Percentiles rank a stretch among this genome's conserved stretches.
These are phyloP conservation scores for Inga oerstediana DNA, from an alignment of 306 rosid genomes.

Conservation along the genomic window DNA sequence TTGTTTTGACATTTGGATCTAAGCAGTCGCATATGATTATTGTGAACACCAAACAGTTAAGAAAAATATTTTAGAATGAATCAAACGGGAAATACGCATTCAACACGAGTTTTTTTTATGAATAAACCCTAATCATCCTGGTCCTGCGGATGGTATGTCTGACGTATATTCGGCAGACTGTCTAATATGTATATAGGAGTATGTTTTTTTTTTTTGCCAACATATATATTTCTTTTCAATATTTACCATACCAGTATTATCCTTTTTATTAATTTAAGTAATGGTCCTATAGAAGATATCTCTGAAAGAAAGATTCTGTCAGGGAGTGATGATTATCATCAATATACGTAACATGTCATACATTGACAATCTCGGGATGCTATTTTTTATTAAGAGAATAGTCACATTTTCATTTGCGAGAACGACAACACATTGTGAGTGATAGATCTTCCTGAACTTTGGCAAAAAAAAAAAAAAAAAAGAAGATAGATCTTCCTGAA, in stretches of 20 bases:
- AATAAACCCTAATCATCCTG: not conserved
- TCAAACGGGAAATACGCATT: not conserved
- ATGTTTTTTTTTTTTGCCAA: no score
- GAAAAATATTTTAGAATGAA: not conserved
- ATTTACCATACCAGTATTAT: not conserved
- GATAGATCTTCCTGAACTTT: not conserved
- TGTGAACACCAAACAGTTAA: not conserved
- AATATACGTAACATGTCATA: no score
- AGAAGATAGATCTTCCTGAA: not conserved
- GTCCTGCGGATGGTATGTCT: not conserved
- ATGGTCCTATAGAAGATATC: not conserved
- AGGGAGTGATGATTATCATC: not conserved
- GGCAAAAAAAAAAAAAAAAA: no score
- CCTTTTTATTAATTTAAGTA: not conserved
- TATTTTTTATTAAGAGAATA: not conserved
- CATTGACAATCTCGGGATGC: not conserved
- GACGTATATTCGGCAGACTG: not conserved
- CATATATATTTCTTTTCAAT: not conserved
- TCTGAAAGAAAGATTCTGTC: not conserved
- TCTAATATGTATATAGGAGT: no score
- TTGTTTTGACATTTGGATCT: not conserved
- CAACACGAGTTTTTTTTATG: not conserved
- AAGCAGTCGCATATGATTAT: not conserved
- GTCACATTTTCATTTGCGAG: not conserved
- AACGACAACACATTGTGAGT: not conserved